Percentiles rank a stretch among this genome's conserved stretches.
Conservation (phyloP, 2,329 filamentous ascomycete species). For the Neofusicoccum laricinum region DNA sequence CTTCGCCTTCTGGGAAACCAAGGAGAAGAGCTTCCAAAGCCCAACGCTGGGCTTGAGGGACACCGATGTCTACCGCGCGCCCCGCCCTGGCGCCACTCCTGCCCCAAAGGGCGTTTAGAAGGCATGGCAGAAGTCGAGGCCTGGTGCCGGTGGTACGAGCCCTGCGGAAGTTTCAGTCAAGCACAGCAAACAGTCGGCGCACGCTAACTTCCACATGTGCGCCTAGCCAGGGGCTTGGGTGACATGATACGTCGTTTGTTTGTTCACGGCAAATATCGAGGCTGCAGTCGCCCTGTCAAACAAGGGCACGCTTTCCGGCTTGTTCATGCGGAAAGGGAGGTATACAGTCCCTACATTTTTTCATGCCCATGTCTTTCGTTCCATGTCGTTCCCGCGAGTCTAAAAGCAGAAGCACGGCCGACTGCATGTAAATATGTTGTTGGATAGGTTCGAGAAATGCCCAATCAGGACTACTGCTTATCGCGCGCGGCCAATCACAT, state of each 20-base stretch:
- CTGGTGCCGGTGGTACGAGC: not conserved
- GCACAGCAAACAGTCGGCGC: not conserved
- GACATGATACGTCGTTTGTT: not conserved
- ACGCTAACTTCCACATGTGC: not conserved
- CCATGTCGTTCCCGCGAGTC: not conserved
- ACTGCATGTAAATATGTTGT: not conserved
- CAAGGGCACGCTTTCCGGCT: not conserved
- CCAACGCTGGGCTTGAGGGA: conserved; percentile 33
- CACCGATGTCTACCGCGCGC: conserved; percentile 35
- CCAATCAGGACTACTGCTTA: not conserved
- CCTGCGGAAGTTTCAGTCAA: not conserved
- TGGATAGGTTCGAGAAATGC: not conserved
- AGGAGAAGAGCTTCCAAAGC: conserved; percentile 39
- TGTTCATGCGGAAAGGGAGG: conserved; percentile 1
- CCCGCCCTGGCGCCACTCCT: conserved; percentile 18
- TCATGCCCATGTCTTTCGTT: not conserved
- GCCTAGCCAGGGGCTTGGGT: not conserved
- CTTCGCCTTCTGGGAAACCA: conserved; percentile 48
- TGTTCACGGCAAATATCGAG: not conserved
- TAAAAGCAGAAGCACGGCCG: not conserved
- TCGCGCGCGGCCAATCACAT: not conserved
- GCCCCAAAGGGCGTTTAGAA: not conserved
- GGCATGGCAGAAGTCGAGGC: not conserved
- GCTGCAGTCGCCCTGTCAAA: not conserved
- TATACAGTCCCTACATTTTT: not conserved